Base-by-base conservation (phyloP, 306 rosid genomes). In the Quercus ilex region DNA sequence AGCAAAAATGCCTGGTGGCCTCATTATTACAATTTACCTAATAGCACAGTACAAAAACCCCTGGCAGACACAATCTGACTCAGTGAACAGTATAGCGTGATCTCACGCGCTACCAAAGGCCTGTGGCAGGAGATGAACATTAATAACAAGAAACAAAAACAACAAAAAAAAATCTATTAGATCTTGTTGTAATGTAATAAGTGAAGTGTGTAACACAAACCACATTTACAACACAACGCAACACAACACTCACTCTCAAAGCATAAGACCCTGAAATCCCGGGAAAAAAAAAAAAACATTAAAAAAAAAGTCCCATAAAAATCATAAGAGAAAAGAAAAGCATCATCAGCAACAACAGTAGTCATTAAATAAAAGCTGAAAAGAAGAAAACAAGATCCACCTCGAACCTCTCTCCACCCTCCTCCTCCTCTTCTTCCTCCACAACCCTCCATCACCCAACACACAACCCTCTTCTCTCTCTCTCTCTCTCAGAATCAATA, bases 311-410 rank as follows among this genome's bases (percentile, higher is more conserved):
- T 41, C 19, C 57, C 74, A 62, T 73, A 85, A 85, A 85, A 81
- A 81, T 70, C 28, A 74, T 41, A 78, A 85, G 79, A 51, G 78
- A 77, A 78, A 78, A 41, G 46, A 41, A 41, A 41, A 41, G 46
- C 46, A 41, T 41, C 46, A 41, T 41, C 74, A 78, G 70, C 77
- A 81, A 79, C 69, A 84, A 74, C 80, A 83, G 83, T 82, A 55
- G 30, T 53, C 57, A 17, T 78, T 70, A 83, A 73, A 51, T 82
- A 28, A 85, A 89, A 85, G 91, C 90, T 78, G 89, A 80, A 84
- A 85, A 80, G 74, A 83, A 85, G 71, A 82, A 85, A 86, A 90
- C 95, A 90, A 91, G 95, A 93, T 93, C 98, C 92, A 89, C 98
- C 98, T 93, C 98, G 98, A 93, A 82, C 83, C 88, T 81, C 91